A percentile compares a stretch with the other conserved stretches of the same genome.
These are phyloP conservation scores for Aspergillus costaricaensis DNA, from an alignment of 2,329 filamentous ascomycete genomes.

Conservation along the genomic window DNA sequence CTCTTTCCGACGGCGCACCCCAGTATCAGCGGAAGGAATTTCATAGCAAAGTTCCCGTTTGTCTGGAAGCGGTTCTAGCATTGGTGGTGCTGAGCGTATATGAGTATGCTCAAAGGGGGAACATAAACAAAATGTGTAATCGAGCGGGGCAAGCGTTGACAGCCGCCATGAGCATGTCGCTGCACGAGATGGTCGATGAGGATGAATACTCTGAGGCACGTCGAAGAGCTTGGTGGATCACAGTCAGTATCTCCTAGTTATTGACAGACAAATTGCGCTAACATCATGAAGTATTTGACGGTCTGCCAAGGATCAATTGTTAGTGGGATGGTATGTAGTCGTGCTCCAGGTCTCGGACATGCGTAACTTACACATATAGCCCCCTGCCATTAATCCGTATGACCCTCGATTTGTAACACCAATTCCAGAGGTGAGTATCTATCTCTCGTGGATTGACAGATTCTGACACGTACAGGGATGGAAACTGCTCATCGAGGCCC, in stretches of 20 bases:
- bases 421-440: conserved; percentile 18
- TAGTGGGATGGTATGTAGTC: conserved; percentile 48
- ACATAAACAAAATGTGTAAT: conserved; percentile 33
- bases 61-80: conserved; percentile 30
- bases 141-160: conserved; percentile 32
- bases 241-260: conserved; percentile 13
- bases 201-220: conserved; percentile 27
- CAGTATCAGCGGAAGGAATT: conserved; percentile 15
- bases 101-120: conserved; percentile 35
- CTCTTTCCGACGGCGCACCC: background rate
- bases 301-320: conserved; percentile 56
- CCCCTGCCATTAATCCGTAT: conserved; percentile 19
- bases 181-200: conserved; percentile 26
- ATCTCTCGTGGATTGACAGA: background rate
- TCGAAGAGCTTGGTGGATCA: conserved; percentile 35
- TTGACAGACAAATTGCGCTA: background rate
- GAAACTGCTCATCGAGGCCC: conserved; percentile 29
- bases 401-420: conserved; percentile 29
- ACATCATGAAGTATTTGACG: conserved; percentile 46
- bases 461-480: conserved; percentile 21
- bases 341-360: background rate
- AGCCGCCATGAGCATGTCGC: conserved; percentile 28
- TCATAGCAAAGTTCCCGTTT: conserved; percentile 23
- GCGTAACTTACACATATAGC: conserved; percentile 14
- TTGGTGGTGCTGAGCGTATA: conserved; percentile 32